These are phyloP conservation scores for Penicillium sp. DNA, from an alignment of 2,329 filamentous ascomycete genomes.

Conservation along the genomic window DNA sequence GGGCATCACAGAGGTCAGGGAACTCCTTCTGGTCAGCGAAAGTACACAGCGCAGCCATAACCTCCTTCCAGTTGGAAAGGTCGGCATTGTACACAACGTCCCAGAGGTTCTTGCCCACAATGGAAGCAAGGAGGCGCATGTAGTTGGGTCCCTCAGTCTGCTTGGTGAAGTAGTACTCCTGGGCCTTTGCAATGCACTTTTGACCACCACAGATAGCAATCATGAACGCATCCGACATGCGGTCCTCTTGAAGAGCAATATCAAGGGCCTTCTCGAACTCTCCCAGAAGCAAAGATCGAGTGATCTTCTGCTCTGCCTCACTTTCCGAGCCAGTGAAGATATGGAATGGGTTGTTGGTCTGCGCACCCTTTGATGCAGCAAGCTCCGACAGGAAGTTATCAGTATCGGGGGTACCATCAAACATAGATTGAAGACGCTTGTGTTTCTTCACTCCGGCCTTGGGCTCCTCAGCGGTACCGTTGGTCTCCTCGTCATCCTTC, in stretches of 20 bases:
- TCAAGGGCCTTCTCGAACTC: constrained; percentile 88
- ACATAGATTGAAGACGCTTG: constrained; percentile 72
- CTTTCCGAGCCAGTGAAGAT: constrained; percentile 83
- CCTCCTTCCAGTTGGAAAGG: constrained; percentile 90
- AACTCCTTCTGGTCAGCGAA: constrained; percentile 91
- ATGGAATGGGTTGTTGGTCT: constrained; percentile 91
- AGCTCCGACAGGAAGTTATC: constrained; percentile 87
- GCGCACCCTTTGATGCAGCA: constrained; percentile 83
- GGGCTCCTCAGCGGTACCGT: constrained; percentile 48
- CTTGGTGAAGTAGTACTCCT: constrained; percentile 83
- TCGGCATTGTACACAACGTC: constrained; percentile 97
- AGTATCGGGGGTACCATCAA: constrained; percentile 68
- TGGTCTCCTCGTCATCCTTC: constrained; percentile 39
- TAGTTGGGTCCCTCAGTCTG: constrained; percentile 86
- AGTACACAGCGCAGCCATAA: constrained; percentile 93
- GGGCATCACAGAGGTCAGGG: constrained; percentile 87
- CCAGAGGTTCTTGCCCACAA: constrained; percentile 96
- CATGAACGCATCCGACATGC: constrained; percentile 94
- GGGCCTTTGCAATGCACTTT: constrained; percentile 89
- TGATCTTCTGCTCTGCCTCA: constrained; percentile 80
- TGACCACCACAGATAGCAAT: constrained; percentile 96
- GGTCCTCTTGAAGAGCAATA: constrained; percentile 81
- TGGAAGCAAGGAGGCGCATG: constrained; percentile 81
- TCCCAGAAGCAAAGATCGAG: constrained; percentile 81
- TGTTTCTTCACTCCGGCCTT: constrained; percentile 57